Evolutionary conservation across 83 land plant species (phyloP).

Genomic region (Picea mariana): DNA sequence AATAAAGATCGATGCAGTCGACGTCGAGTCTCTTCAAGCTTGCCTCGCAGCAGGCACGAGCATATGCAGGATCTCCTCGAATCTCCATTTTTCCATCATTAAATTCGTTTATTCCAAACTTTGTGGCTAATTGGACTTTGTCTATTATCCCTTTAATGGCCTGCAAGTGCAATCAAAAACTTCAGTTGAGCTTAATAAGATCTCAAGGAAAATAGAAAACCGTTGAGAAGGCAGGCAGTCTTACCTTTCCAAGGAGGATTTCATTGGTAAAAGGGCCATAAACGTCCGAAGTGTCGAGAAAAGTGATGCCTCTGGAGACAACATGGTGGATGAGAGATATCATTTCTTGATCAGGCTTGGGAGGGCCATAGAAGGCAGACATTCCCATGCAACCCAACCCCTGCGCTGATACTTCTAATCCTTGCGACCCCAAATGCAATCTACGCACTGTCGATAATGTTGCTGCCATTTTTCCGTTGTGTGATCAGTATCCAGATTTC

Average conservation of each 20-base stretch:
- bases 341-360: too few species aligned
- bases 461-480: too few species aligned
- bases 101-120: slow-evolving; percentile 34
- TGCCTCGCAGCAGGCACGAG: slow-evolving; percentile 30
- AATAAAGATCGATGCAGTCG: slow-evolving; percentile 45
- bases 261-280: slow-evolving; percentile 73
- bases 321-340: too few species aligned
- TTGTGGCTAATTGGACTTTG: slow-evolving; percentile 50
- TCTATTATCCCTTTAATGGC: slow-evolving; percentile 48
- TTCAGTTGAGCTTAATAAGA: not conserved
- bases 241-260: slow-evolving; percentile 58
- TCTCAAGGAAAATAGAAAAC: too few species aligned
- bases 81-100: slow-evolving; percentile 18
- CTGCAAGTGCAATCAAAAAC: slow-evolving; percentile 11
- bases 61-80: slow-evolving; percentile 35
- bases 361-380: too few species aligned
- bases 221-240: not conserved
- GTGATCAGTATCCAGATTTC: too few species aligned
- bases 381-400: too few species aligned
- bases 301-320: too few species aligned
- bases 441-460: too few species aligned
- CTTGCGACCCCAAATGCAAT: too few species aligned
- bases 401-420: too few species aligned
- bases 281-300: slow-evolving; percentile 18
- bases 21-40: slow-evolving; percentile 43